Base-by-base conservation (phyloP, 2,329 filamentous ascomycete genomes). In the Lachnellula subtilissima region DNA sequence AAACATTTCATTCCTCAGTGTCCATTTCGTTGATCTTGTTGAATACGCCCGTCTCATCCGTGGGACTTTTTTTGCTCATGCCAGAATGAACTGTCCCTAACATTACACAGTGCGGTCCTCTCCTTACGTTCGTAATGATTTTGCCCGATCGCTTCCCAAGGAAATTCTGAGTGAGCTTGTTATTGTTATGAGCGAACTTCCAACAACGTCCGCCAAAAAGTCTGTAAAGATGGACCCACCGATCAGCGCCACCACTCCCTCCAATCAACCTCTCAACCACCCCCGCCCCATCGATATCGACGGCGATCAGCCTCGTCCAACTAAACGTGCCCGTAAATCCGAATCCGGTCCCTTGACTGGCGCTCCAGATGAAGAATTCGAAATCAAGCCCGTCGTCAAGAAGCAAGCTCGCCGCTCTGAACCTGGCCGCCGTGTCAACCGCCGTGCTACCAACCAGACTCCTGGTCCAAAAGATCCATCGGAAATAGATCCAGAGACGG, bases 141-240 rank as follows among this genome's bases (percentile, higher is more conserved):
- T 85, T 64, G 83, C 80, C 45, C 80, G 79, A 62, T 81, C 81
- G 0, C 74, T 86, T 3, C 83, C 83, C 0, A 79, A 85, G 59
- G 81, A 84, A 62, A 80, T 86, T 1, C 71, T 86, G 6, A 83
- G 80, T 59, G 83, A 85, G 67, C 75, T 86, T 5, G 82, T 86
- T 0, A 76, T 86, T 2, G 74, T 79, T 12, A 84, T 86, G 81
- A 83, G 80, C 66, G 77, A 79, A 19, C 71, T 82, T 55, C 76
- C 65, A 48, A 45, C 25, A 28, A 4, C 12, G 5, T 23, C 45
- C 12, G 22, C 8, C 23, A 48, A 8, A 32, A 48, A 35, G 23
- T 28, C 45, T 9, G 45, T 48, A 15, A 48, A 32, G 15, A 22
- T 48, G 22, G 23, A 28, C 22, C 4, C 45, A n/a, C 45, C 45